Base-by-base conservation (phyloP, 1,284 basidiomycete genomes). In the Irpex sp. region DNA sequence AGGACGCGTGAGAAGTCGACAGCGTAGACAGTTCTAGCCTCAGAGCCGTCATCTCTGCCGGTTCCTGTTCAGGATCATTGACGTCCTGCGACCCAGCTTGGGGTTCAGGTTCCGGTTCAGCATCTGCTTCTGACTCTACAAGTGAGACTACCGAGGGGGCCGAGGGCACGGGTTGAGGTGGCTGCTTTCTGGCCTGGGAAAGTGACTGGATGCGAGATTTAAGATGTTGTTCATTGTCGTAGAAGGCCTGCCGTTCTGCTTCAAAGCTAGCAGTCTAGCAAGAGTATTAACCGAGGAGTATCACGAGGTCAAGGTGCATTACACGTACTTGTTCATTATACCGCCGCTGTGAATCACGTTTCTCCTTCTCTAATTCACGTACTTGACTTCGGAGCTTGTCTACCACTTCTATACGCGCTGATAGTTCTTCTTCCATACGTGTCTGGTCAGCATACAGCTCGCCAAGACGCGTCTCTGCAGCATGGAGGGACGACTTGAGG, bases 221-320 rank as follows among this genome's bases (percentile, higher is more conserved):
- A 61, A 93, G 84, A 75, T 93, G 91, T 71, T 93, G 89, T 68
- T 93, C 92, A 70, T 91, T 93, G 75, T 93, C 92, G 70, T 93
- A 93, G 72, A 92, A 90, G 13, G 92, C 84, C 73, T 93, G 92
- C 53, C 91, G 86, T 74, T 93, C 91, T 9, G 91, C 89, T 72
- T 93, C 91, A 70, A 93, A 93, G 5, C 89, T 90, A 21, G 83
- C 76, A 26, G 87, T 90, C 90, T 93, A 68, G 39, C 54, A 21
- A 56, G 13, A 49, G 9, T 15, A 21, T 64, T 49, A 58, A 53
- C 17, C 13, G 17, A 26, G 31, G 50, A 11, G 36, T 21, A 50
- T 9, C 26, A 36, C 8, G 33, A 39, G 36, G 4, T 5, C 26
- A 46, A 8, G 49, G 37, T 31, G 54, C 46, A 57, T 58, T 39